phyloP scores from a whole-genome alignment of 768 basidiomycete species.

The Boletus rex-veris region DNA sequence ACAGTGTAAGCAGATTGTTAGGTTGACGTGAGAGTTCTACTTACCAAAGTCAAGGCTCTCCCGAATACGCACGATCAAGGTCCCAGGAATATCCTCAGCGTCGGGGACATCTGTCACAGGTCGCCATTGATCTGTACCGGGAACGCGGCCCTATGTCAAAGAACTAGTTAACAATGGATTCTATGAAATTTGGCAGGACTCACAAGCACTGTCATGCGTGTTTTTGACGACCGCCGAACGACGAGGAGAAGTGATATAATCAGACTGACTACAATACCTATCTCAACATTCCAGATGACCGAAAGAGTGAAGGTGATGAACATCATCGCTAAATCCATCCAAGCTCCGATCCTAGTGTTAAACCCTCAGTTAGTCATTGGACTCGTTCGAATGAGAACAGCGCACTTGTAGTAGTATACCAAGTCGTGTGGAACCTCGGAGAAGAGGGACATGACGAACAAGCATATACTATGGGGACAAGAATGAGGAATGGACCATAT shows the following conservation, averaged over 20 bases:
- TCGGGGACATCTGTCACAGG: slow-evolving; percentile 86
- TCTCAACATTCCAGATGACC: slow-evolving; percentile 87
- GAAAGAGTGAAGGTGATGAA: slow-evolving; percentile 82
- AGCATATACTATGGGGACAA: slow-evolving; percentile 54
- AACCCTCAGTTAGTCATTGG: not conserved
- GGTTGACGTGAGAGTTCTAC: slow-evolving; percentile 15
- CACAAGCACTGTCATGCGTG: slow-evolving; percentile 89
- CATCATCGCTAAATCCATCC: slow-evolving; percentile 88
- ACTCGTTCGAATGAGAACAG: slow-evolving; percentile 1
- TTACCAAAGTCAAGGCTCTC: slow-evolving; percentile 90
- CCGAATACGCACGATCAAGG: slow-evolving; percentile 82
- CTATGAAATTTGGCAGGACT: not conserved
- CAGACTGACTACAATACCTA: slow-evolving; percentile 86
- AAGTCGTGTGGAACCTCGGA: slow-evolving; percentile 87
- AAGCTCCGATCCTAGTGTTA: slow-evolving; percentile 68
- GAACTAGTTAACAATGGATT: not conserved
- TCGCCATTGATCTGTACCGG: slow-evolving; percentile 86
- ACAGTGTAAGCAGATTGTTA: not conserved
- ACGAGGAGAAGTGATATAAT: slow-evolving; percentile 86
- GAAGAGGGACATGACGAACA: slow-evolving; percentile 83
- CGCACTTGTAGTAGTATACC: slow-evolving; percentile 76
- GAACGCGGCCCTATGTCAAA: slow-evolving; percentile 69
- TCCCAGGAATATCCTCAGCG: slow-evolving; percentile 76
- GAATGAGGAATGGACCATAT: slow-evolving; percentile 9
- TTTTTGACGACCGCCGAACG: slow-evolving; percentile 82